phyloP scores from a whole-genome alignment of 2,329 filamentous ascomycete species.

The Xylogone sp. region DNA sequence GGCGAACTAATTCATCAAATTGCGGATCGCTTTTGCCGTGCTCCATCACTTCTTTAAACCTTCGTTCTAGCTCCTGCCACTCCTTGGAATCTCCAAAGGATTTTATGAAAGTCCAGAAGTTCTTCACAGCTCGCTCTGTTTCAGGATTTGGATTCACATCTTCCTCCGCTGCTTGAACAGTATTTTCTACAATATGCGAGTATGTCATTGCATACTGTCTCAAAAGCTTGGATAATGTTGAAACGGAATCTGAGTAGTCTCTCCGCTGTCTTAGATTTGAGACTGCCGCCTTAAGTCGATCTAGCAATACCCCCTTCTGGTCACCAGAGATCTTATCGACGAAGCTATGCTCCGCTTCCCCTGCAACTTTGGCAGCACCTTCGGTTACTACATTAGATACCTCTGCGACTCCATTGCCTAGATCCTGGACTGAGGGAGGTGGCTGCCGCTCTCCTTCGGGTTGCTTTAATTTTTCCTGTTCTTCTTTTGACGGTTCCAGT shows the following conservation, averaged over 20 bases:
- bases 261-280: conserved; percentile 67
- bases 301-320: conserved; percentile 68
- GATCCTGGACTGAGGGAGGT: conserved; percentile 59
- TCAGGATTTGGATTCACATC: conserved; percentile 72
- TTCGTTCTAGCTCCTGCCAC: conserved; percentile 71
- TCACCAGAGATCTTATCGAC: conserved; percentile 69
- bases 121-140: conserved; percentile 69
- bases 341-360: conserved; percentile 65
- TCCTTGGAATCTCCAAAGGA: conserved; percentile 71
- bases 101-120: conserved; percentile 76
- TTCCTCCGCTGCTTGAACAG: conserved; percentile 61
- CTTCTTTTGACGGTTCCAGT: conserved; percentile 63
- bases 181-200: conserved; percentile 66
- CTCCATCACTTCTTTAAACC: conserved; percentile 66
- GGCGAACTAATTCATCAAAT: conserved; percentile 72
- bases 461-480: conserved; percentile 50
- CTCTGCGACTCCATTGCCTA: conserved; percentile 53
- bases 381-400: conserved; percentile 37
- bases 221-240: conserved; percentile 70
- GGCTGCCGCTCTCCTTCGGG: conserved; percentile 46
- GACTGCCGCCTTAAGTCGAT: conserved; percentile 74
- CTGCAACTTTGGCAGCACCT: conserved; percentile 45
- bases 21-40: conserved; percentile 76
- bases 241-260: conserved; percentile 85
- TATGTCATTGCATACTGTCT: conserved; percentile 77